phyloP scores from a whole-genome alignment of 1,284 basidiomycete genomes.

The Rhodotorula mucilaginosa region DNA sequence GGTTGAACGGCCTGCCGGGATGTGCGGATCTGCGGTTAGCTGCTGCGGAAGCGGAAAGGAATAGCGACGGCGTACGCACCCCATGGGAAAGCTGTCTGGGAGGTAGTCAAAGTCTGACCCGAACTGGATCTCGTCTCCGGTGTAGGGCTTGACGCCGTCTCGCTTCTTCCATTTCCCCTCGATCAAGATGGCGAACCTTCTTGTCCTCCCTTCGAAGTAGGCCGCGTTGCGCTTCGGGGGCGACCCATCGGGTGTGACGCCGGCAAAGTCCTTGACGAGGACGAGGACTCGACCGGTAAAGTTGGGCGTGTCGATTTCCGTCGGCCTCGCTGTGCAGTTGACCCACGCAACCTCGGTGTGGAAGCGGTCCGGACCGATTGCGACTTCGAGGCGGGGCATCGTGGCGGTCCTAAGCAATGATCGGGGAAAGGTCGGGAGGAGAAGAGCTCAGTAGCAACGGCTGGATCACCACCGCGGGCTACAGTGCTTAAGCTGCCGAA shows the following conservation, averaged over 20 bases:
- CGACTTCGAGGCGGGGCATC: conserved; percentile 44
- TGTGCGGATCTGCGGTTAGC: conserved; percentile 1
- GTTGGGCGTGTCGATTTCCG: conserved; percentile 50
- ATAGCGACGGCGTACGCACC: neutral
- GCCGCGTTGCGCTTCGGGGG: conserved; percentile 36
- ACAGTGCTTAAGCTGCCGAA: neutral
- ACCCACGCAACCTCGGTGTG: conserved; percentile 47
- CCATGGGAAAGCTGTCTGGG: conserved; percentile 25
- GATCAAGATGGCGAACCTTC: conserved; percentile 52
- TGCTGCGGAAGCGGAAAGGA: neutral
- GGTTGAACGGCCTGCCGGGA: conserved; percentile 46
- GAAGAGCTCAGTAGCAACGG: neutral
- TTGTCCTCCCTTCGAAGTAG: conserved; percentile 46
- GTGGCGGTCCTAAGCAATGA: neutral
- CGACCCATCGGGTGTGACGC: conserved; percentile 44
- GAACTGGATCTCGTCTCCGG: conserved; percentile 44
- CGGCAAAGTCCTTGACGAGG: conserved; percentile 48
- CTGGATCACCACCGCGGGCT: neutral
- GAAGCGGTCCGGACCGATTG: conserved; percentile 49
- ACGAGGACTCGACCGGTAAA: conserved; percentile 52
- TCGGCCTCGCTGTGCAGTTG: conserved; percentile 48
- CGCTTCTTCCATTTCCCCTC: conserved; percentile 51
- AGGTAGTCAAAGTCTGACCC: conserved; percentile 43
- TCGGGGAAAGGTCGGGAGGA: neutral
- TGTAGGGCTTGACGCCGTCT: conserved; percentile 39